phyloP scores from a whole-genome alignment of 2,329 filamentous ascomycete genomes.

The Trichoderma sp. region DNA sequence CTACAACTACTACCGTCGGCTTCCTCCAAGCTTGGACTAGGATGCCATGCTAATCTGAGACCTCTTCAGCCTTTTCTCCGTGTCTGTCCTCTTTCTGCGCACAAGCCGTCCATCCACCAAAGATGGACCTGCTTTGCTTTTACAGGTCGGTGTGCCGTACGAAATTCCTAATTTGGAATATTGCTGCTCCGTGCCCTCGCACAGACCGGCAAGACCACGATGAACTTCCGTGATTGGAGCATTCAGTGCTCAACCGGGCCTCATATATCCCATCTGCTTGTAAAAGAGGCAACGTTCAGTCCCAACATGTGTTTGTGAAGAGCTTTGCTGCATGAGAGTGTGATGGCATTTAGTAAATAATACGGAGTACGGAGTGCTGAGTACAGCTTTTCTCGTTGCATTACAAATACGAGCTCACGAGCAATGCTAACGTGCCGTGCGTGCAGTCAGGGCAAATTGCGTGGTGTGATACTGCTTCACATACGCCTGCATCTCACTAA shows the following conservation, averaged over 20 bases:
- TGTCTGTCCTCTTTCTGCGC: background rate
- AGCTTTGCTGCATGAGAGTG: background rate
- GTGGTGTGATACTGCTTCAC: background rate
- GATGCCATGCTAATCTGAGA: background rate
- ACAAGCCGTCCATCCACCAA: background rate
- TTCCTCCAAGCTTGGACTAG: background rate
- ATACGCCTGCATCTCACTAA: background rate
- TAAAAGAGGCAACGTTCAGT: background rate
- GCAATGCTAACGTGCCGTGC: background rate
- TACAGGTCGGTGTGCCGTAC: background rate
- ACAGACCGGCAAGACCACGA: background rate
- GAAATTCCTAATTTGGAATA: background rate
- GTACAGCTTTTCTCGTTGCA: background rate
- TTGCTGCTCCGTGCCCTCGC: background rate
- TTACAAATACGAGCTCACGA: background rate
- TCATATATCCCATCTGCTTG: background rate
- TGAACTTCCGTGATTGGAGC: background rate
- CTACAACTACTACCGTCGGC: background rate
- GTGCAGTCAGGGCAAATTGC: background rate
- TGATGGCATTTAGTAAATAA: background rate
- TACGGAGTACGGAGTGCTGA: background rate
- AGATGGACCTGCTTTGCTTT: background rate
- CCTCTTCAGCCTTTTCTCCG: background rate
- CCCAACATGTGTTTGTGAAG: background rate
- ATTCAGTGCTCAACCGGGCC: background rate